Conservation (phyloP, 2,329 filamentous ascomycete species). For the Diaporthe ilicicola region DNA sequence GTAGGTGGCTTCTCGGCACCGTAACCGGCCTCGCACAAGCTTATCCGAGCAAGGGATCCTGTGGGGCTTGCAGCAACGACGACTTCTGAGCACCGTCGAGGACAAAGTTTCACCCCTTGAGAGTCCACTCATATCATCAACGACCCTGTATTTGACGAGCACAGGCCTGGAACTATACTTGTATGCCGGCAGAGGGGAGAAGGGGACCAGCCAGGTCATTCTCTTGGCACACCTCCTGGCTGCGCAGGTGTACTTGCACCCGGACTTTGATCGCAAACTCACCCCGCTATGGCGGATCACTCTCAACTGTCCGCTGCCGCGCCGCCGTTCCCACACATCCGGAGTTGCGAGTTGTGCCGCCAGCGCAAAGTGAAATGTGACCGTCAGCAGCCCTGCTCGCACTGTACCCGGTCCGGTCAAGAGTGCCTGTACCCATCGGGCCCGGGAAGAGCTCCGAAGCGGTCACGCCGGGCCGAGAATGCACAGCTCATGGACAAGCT, state of each 20-base stretch:
- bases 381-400: conserved; percentile 27
- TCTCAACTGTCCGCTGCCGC: background rate
- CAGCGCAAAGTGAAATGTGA: conserved; percentile 32
- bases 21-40: conserved; percentile 28
- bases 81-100: background rate
- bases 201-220: background rate
- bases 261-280: no score
- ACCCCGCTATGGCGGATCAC: conserved; percentile 3
- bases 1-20: background rate
- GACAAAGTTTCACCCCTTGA: background rate
- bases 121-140: background rate
- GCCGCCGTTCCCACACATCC: background rate
- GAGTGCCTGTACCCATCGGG: conserved; percentile 32
- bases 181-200: no score
- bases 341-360: conserved; percentile 31
- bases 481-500: conserved; percentile 30
- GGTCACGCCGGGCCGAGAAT: conserved; percentile 20
- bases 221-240: background rate
- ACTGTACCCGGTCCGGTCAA: conserved; percentile 23
- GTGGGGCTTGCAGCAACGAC: background rate
- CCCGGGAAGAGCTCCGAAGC: conserved; percentile 35
- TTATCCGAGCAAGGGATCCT: conserved; percentile 6
- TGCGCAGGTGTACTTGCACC: no score
- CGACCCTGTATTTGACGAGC: background rate
- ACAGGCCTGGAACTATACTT: no score